Evolutionary conservation across 2,329 filamentous ascomycete species (phyloP).

Genomic region (Microdochium bolleyi): DNA sequence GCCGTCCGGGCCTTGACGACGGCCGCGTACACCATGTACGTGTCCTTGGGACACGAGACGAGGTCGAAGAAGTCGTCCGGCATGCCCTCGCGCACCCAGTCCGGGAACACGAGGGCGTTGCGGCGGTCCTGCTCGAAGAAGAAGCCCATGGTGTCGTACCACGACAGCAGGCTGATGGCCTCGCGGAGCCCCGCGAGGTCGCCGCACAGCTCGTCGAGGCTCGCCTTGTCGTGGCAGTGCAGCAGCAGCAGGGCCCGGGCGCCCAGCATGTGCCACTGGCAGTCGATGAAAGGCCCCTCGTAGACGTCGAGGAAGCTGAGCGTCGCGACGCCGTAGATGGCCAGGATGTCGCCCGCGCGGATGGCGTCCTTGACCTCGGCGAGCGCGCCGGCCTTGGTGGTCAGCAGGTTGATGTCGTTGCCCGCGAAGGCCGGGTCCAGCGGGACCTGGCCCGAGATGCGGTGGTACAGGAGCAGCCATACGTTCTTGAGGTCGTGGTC

Average conservation of each 20-base stretch:
- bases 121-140: neutral
- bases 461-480: neutral
- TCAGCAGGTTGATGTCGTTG: neutral
- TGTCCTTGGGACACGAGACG: neutral
- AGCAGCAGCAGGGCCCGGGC: neutral
- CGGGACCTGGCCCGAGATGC: neutral
- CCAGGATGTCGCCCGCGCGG: neutral
- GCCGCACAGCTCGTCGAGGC: neutral
- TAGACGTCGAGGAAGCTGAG: neutral
- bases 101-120: neutral
- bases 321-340: neutral
- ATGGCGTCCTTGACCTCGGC: neutral
- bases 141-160: neutral
- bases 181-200: neutral
- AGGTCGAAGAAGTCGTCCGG: neutral
- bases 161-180: neutral
- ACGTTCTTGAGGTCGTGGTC: neutral
- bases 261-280: neutral
- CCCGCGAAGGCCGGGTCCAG: neutral
- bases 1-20: neutral
- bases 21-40: neutral
- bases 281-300: neutral
- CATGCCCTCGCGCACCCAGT: neutral
- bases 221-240: neutral
- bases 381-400: neutral